Evolutionary conservation across 345 rosid species (phyloP), one percentile per base, ranked within the genome.

Genomic region (Salix udensis): DNA sequence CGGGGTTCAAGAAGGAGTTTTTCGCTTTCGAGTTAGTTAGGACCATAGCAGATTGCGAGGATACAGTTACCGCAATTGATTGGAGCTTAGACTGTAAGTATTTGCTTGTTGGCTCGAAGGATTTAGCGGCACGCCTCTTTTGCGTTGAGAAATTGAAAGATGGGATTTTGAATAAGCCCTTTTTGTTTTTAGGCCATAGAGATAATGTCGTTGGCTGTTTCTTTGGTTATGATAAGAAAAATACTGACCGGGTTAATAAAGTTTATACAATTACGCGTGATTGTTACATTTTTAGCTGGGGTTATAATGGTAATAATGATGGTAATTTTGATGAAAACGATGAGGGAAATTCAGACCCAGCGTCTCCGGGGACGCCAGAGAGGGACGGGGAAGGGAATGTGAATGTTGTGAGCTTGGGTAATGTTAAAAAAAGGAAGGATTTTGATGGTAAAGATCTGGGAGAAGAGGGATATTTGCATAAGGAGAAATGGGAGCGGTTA

Each of bases 151-250:
- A 86, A 71, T 90, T 91, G 76, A 73, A 84, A 52, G 85, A 85
- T 58, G 96, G 93, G 69, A 75, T 77, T 50, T 69, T 78, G 71
- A 91, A 85, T 79, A 92, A 92, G 79, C 99, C 98, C 0, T 90
- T 84, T 84, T 81, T 92, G 86, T 86, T 93, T 78, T 71, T 93
- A 67, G 99, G 98, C 68, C 99, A 96, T 76, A 89, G 97, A 79
- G 98, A 93, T 82, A 79, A 90, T 36, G 88, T 93, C 58, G 86
- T 96, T 14, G 97, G 98, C 58, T 92, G 97, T 69, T 96, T 96
- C 82, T 92, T 96, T 73, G 89, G 97, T 80, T 87, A 89, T 79
- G 92, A 92, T 84, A 91, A 88, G 71, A 74, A 81, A 85, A 88
- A 82, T 37, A 80, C 81, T 30, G 78, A 81, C 67, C 78, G 68